These are phyloP conservation scores for Paspalum vaginatum DNA, from an alignment of 176 grass and related monocot species.

Conservation along the genomic window DNA sequence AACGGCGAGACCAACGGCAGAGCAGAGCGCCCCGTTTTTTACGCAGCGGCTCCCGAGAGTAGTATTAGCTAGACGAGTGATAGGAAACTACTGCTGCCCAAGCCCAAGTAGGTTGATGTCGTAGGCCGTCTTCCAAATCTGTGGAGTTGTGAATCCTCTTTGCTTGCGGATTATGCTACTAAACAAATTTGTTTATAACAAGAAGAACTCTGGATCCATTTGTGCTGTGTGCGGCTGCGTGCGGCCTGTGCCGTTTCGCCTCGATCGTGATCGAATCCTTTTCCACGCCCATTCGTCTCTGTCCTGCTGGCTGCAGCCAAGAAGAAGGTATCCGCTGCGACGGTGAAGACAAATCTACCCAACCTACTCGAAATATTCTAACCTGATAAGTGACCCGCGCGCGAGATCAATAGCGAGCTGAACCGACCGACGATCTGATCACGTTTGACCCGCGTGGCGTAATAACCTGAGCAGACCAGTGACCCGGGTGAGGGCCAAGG, in stretches of 20 bases:
- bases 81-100: constrained; percentile 34
- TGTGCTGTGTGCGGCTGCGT: not conserved
- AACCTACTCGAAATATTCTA: not conserved
- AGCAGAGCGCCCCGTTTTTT: constrained; percentile 24
- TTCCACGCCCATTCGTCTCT: not conserved
- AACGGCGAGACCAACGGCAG: constrained; percentile 15
- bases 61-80: too few relatives aligned
- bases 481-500: not conserved
- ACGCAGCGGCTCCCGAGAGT: constrained; percentile 34
- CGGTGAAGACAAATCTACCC: not conserved
- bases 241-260: not conserved
- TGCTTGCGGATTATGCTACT: constrained; percentile 30
- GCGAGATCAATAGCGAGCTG: not conserved
- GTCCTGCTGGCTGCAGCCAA: too few relatives aligned
- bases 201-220: not conserved
- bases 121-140: constrained; percentile 40
- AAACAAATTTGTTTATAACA: not conserved
- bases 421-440: constrained; percentile 10
- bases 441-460: constrained; percentile 11
- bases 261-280: not conserved
- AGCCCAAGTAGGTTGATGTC: not conserved
- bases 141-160: constrained; percentile 51
- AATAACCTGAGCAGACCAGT: not conserved
- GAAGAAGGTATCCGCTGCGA: not conserved
- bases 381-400: not conserved